Evolutionary conservation across 306 rosid species (phyloP).

Genomic region (Sicyos edulis): DNA sequence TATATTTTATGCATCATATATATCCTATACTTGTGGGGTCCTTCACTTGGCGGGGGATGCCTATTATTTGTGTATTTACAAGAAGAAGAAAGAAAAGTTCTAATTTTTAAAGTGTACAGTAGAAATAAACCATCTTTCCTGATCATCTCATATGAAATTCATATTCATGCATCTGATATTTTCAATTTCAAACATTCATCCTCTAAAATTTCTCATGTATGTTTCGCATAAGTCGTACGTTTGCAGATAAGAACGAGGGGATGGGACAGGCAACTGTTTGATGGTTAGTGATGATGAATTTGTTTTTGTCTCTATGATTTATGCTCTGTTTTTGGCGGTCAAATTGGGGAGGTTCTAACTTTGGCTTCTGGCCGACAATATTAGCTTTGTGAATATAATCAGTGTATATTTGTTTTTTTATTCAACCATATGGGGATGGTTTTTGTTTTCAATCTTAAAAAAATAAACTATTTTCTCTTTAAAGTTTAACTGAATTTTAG

Average conservation of each 20-base stretch:
- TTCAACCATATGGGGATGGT: too few relatives aligned
- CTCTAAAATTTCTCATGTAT: neutral
- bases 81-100: neutral
- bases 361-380: neutral
- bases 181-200: neutral
- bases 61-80: neutral
- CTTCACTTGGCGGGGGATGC: constrained; percentile 1
- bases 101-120: neutral
- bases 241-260: constrained; percentile 1
- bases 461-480: too few relatives aligned
- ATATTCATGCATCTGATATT: neutral
- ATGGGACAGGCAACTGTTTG: neutral
- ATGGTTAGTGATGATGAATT: constrained; percentile 14
- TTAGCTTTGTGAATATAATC: too few relatives aligned
- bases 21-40: constrained; percentile 20
- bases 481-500: too few relatives aligned
- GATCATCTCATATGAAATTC: neutral
- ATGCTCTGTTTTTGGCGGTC: neutral
- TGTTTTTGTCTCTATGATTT: neutral
- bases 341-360: neutral
- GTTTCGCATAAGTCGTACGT: neutral
- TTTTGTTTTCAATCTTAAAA: too few relatives aligned
- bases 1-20: constrained; percentile 14
- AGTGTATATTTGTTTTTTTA: too few relatives aligned
- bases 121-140: neutral